Base-by-base conservation (phyloP, 106 monocot genomes). In the Dioscorea zingiberensis region DNA sequence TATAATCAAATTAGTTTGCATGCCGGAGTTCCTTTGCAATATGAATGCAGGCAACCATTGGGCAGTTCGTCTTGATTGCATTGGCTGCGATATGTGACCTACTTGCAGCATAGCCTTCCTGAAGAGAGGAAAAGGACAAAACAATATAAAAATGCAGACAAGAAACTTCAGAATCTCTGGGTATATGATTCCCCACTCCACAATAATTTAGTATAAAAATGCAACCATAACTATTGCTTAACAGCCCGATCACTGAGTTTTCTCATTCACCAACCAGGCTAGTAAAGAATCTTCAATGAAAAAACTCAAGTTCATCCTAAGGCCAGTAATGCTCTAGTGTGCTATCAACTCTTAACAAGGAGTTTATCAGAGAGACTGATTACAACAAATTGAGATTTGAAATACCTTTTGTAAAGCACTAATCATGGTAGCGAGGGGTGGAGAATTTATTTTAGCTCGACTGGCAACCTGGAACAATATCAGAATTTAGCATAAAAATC, bases 51-150 rank as follows among this genome's bases (percentile, higher is more conserved):
- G 54, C 25, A 24, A 64, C 58, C 69, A 91, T 91, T 9, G 91
- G 76, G 68, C 91, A 91, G 25, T 88, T 81, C 48, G 95, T 95
- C 71, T 95, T 95, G 71, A 95, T 69, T n/a, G 87, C 87, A 74
- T 85, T 85, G 45, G 60, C 29, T 0, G 65, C 66, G 32, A 95
- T 87, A 63, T 95, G 95, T 8, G 91, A 95, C 26, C 87, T 82
- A 57, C 78, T 79, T 27, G 76, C 91, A 55, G 74, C 82, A 77
- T 83, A 95, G 1, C 95, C 91, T 67, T 95, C 83, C 95, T 94
- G 73, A 56, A 69, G 63, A 54, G 9, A 54, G 19, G 26, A 13
- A 6, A 32, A 19, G 57, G 15, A 27, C 26, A 22, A 11, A 54
- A 30, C 25, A 6, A 38, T 38, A 38, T 38, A 38, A 38, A 10